These are phyloP conservation scores for Metschnikowia baotianmanensis DNA, from an alignment of 805 yeast genomes.

Conservation along the genomic window DNA sequence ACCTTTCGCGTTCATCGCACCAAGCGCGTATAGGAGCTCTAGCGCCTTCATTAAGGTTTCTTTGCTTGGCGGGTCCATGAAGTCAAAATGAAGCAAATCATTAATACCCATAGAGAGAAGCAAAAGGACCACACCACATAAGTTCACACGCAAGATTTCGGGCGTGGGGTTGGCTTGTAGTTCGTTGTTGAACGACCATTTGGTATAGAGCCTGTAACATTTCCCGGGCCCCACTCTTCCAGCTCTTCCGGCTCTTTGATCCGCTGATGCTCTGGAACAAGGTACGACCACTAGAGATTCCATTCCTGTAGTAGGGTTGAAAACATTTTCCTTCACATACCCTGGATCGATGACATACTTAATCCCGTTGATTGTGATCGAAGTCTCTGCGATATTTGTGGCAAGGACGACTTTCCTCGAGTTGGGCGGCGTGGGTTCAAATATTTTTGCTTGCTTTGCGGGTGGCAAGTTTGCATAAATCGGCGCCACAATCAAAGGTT, in stretches of 20 bases:
- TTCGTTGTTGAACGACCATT: constrained; percentile 75
- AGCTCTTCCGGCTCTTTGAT: constrained; percentile 48
- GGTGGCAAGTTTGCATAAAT: constrained; percentile 90
- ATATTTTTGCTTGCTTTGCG: constrained; percentile 76
- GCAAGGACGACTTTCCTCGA: constrained; percentile 88
- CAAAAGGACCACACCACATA: constrained; percentile 71
- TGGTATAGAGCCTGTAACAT: constrained; percentile 77
- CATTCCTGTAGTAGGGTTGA: constrained; percentile 42
- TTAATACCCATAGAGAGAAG: constrained; percentile 81
- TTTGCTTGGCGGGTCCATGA: constrained; percentile 85
- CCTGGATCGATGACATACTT: constrained; percentile 45
- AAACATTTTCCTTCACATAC: constrained; percentile 44
- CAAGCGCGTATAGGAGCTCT: constrained; percentile 79
- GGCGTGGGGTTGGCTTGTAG: constrained; percentile 80
- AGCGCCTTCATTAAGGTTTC: constrained; percentile 71
- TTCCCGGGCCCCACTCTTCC: constrained; percentile 49
- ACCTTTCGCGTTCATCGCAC: constrained; percentile 82
- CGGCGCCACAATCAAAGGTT: constrained; percentile 71
- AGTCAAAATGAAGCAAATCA: constrained; percentile 79
- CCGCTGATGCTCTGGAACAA: constrained; percentile 45
- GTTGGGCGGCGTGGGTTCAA: constrained; percentile 80
- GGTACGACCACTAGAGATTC: constrained; percentile 46
- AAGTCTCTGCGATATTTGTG: constrained; percentile 76
- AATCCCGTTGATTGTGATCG: constrained; percentile 46
- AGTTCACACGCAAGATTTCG: constrained; percentile 83